Evolutionary conservation across 768 basidiomycete genomes (phyloP).

Genomic region (Fibroporia radiculosa): DNA sequence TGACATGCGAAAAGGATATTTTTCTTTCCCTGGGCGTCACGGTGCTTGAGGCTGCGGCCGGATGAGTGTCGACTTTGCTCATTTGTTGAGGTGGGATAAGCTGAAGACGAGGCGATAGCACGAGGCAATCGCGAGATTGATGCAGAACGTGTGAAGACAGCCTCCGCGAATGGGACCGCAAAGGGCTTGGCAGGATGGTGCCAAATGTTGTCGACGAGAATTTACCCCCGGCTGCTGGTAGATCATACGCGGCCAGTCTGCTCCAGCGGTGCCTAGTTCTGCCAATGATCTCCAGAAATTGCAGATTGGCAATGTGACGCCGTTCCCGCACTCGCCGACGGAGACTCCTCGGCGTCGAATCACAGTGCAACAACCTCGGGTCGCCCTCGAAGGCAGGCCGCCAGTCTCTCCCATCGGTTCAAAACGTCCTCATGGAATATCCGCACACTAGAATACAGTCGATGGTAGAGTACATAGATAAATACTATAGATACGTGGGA

Average conservation of each 20-base stretch:
- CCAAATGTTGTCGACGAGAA: neutral
- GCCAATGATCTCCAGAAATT: neutral
- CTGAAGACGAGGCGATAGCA: too few relatives aligned
- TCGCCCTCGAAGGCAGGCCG: neutral
- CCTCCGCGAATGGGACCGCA: neutral
- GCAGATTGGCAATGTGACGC: neutral
- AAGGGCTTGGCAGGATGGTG: neutral
- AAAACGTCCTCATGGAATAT: neutral
- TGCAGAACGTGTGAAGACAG: neutral
- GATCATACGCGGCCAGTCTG: conserved; percentile 1
- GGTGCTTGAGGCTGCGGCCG: too few relatives aligned
- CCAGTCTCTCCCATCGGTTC: neutral
- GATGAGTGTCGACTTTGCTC: too few relatives aligned
- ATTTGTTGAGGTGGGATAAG: too few relatives aligned
- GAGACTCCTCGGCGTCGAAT: conserved; percentile 5
- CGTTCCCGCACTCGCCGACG: neutral
- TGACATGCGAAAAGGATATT: too few relatives aligned
- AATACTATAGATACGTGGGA: conserved; percentile 3
- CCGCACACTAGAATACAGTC: neutral
- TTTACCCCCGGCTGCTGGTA: neutral
- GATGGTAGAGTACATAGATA: neutral
- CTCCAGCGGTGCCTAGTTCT: conserved; percentile 1
- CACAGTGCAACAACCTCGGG: conserved; percentile 5
- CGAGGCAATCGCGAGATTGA: too few relatives aligned
- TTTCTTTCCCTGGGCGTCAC: too few relatives aligned